Evolutionary conservation across 805 yeast species (phyloP).

Genomic region (Saccharomyces kudriavzevii): DNA sequence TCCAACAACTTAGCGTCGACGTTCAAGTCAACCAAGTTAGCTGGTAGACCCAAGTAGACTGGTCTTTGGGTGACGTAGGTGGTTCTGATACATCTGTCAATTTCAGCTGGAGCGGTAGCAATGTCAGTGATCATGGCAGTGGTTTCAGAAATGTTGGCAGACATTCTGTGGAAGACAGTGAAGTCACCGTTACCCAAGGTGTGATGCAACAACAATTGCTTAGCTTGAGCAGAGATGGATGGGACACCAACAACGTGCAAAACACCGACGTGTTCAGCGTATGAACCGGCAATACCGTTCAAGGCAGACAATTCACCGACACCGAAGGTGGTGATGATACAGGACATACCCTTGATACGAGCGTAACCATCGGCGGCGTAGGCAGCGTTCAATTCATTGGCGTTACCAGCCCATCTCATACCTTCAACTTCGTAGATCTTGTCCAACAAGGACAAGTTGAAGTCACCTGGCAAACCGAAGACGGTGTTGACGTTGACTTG

Average conservation of each 20-base stretch:
- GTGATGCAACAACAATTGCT: conserved; percentile 69
- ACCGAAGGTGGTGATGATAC: conserved; percentile 78
- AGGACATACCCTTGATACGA: conserved; percentile 67
- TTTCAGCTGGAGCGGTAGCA: conserved; percentile 55
- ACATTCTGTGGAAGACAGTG: conserved; percentile 73
- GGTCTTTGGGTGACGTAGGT: conserved; percentile 72
- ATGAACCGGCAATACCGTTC: conserved; percentile 82
- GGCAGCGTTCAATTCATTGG: conserved; percentile 84
- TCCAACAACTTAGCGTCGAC: conserved; percentile 52
- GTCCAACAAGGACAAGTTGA: conserved; percentile 64
- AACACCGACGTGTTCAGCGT: conserved; percentile 82
- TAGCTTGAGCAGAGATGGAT: conserved; percentile 61
- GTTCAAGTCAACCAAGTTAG: conserved; percentile 62
- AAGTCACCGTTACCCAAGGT: conserved; percentile 80
- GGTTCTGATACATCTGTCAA: conserved; percentile 66
- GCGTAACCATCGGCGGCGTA: conserved; percentile 82
- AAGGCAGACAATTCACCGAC: conserved; percentile 82
- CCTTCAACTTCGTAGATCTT: conserved; percentile 68
- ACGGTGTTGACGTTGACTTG: conserved; percentile 65
- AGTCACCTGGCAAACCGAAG: conserved; percentile 79
- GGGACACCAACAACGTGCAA: conserved; percentile 85
- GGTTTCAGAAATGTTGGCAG: conserved; percentile 60
- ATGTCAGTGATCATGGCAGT: conserved; percentile 57
- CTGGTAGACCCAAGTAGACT: conserved; percentile 74
- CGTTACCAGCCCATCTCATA: conserved; percentile 83